Evolutionary conservation across 176 grass and related monocot species (phyloP), one percentile per base, ranked within the genome.

Genomic region (Tillandsia fasciculata): DNA sequence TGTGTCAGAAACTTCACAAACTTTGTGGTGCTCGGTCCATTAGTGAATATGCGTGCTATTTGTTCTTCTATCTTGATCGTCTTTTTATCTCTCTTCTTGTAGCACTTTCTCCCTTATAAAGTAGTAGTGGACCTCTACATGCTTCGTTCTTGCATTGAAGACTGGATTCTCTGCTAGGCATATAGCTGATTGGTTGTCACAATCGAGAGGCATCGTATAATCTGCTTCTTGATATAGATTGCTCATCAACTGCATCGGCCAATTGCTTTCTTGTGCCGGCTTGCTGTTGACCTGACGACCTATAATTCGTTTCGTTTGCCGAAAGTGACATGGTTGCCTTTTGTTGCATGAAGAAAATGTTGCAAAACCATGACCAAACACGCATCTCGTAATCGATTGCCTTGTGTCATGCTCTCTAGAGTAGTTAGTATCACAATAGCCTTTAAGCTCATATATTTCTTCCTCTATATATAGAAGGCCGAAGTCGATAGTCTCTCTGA

Each of bases 271-370:
- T 75, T 70, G 65, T 50, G 65, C 0, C 14, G 10, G 12, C 3
- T 22, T 68, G 26, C 0, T n/a, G 53, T 1, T 3, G 13, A 23
- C 10, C 23, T 20, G 51, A 42, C 4, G 33, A 42, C 33, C 33
- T 42, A 42, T 76, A 76, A 12, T 75, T 9, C 64, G 4, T 2
- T 81, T 75, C 2, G 29, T 26, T 75, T 15, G 28, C 69, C 6
- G 64, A 81, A 11, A 75, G 52, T 15, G 53, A 74, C 15, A 81
- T 0, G 53, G 64, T 3, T 75, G 64, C 10, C 52, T 81, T 50
- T 75, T 75, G 14, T 64, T 70, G 5, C 51, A 70, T 26, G 29
- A 75, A 7, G 71, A 74, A 3, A 81, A 12, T 11, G 11, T 42
- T 50, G 64, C 26, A 0, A 12, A 70, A 6, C 47, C 27, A n/a